Base-by-base conservation (phyloP, 2,329 filamentous ascomycete genomes). In the Trematosphaeria pertusa region DNA sequence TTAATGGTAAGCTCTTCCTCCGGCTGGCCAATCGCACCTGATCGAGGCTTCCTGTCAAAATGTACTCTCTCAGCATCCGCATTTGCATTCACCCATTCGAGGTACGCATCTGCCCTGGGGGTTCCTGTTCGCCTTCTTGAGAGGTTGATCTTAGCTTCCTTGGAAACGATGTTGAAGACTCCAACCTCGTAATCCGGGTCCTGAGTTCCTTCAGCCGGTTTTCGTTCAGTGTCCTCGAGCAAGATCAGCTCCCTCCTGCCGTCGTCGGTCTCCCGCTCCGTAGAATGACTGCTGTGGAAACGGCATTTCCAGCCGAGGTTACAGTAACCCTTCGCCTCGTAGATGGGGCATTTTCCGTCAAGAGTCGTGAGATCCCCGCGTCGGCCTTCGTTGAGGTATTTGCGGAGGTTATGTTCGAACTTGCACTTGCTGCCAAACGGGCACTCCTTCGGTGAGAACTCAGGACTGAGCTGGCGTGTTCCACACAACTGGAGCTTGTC, bases 241-340 rank as follows among this genome's bases (percentile, higher is more conserved):
- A 96, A 78, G 3, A 93, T 78, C 41, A 97, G 75, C 73, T 97
- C 93, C 62, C 89, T 91, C 58, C 83, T 83, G 7, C 91, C 93
- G 69, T 96, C 92, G 43, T 87, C 85, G 15, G 79, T 84, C 56
- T 88, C 84, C 18, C 89, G 74, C 73, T 97, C 93, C 52, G 86
- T 81, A 61, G 91, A 94, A 73, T 99, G 94, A 53, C 90, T 95
- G 53, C 82, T 82, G 24, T 90, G 88, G 65, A 97, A 96, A 17
- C 93, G 87, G 70, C 94, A 99, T 70, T 93, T 96, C 92, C 93
- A 99, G 5, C 94, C 94, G 11, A 87, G 84, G 37, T 83, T 81
- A 62, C 94, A 99, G 52, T 80, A 84, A 10, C 92, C 92, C 54
- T 87, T 83, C 12, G 79, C 78, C 56, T 89, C 86, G 71, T 85